Conservation (phyloP, 352 stramenopile genomes). For the Globisporangium camurandrum region DNA sequence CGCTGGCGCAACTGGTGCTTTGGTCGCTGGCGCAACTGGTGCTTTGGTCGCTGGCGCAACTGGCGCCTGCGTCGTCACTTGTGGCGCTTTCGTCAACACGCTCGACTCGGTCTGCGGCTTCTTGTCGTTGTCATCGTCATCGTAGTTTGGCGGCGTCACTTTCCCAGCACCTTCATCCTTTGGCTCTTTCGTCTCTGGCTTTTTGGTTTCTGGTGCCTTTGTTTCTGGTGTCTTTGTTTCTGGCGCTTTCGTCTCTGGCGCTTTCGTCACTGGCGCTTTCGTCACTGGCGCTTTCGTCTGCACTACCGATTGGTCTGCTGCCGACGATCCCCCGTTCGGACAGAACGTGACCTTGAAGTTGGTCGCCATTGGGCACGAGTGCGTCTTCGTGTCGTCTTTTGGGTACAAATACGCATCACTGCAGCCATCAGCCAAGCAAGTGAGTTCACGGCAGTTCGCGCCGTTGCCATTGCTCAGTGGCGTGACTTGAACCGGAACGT, state of each 20-base stretch:
- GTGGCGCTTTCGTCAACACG: slow-evolving; percentile 2
- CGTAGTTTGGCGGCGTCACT: slow-evolving; percentile 11
- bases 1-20: background rate
- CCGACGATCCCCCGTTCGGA: slow-evolving; percentile 17
- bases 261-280: background rate
- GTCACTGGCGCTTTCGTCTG: slow-evolving; percentile 2
- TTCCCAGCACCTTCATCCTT: slow-evolving; percentile 9
- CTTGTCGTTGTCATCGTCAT: slow-evolving; percentile 10
- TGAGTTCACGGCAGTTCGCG: slow-evolving; percentile 21
- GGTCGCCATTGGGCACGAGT: slow-evolving; percentile 23
- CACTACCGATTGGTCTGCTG: slow-evolving; percentile 7
- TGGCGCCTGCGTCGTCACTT: slow-evolving; percentile 2
- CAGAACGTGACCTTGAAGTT: slow-evolving; percentile 31
- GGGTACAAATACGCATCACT: slow-evolving; percentile 55
- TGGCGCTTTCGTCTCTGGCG: slow-evolving; percentile 2
- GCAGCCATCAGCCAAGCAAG: slow-evolving; percentile 34
- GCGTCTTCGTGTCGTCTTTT: slow-evolving; percentile 34
- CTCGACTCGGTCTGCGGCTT: slow-evolving; percentile 3
- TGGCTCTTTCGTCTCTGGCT: slow-evolving; percentile 4
- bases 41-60: background rate
- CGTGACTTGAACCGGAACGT: slow-evolving; percentile 39
- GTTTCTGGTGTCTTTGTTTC: background rate
- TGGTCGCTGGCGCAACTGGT: background rate
- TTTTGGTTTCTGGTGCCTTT: background rate
- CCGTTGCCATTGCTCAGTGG: slow-evolving; percentile 27